A percentile compares a stretch with the other conserved stretches of the same genome.
Evolutionary conservation across 768 basidiomycete genomes (phyloP).

Genomic region (Psilocybe cyanescens): DNA sequence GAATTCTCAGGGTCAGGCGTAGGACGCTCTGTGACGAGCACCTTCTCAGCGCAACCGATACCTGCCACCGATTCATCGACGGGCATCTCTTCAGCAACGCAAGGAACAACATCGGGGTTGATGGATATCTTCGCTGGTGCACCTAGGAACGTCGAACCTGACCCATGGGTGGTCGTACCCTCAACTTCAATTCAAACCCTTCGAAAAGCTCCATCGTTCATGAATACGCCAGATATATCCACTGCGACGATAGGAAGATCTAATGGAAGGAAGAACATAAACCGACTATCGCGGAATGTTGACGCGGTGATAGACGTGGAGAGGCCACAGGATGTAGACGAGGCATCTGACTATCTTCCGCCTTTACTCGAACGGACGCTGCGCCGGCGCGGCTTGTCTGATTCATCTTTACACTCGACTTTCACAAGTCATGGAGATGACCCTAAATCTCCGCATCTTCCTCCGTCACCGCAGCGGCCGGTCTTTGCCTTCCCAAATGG

Average conservation of each 20-base stretch:
- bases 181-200: constrained; percentile 30
- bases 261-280: constrained; percentile 22
- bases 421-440: constrained; percentile 64
- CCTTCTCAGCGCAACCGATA: constrained; percentile 29
- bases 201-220: constrained; percentile 32
- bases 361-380: constrained; percentile 71
- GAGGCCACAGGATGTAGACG: constrained; percentile 31
- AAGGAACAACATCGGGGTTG: constrained; percentile 38
- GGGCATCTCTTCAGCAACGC: constrained; percentile 9
- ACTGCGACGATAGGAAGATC: constrained; percentile 30
- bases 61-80: constrained; percentile 11
- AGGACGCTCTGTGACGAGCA: constrained; percentile 44
- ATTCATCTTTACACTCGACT: constrained; percentile 90
- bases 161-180: constrained; percentile 78
- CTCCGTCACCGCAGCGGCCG: constrained; percentile 20
- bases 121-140: constrained; percentile 96
- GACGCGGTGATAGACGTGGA: constrained; percentile 78
- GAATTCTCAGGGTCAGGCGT: constrained; percentile 82
- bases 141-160: constrained; percentile 50
- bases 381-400: constrained; percentile 81
- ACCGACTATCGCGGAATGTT: constrained; percentile 62
- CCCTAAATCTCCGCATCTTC: constrained; percentile 12
- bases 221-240: constrained; percentile 22
- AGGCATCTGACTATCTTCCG: constrained; percentile 45
- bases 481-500: background rate